phyloP scores from a whole-genome alignment of 495 filamentous ascomycete genomes.

The Penicillium ochrochloron region DNA sequence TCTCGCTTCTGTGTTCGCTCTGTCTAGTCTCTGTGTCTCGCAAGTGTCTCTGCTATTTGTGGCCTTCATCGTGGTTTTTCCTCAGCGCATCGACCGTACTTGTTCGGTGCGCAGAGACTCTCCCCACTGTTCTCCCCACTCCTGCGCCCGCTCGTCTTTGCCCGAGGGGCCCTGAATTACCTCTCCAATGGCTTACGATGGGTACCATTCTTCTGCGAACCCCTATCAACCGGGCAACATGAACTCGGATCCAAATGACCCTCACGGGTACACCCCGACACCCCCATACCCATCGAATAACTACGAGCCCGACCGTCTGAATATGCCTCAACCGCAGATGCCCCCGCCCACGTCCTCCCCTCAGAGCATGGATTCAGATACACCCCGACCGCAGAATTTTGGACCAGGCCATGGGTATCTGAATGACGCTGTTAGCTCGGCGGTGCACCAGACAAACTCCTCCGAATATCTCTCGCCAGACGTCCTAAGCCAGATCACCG shows the following conservation, averaged over 20 bases:
- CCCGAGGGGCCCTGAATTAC: not conserved
- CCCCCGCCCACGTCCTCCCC: constrained; percentile 33
- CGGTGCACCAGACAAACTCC: constrained; percentile 43
- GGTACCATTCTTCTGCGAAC: constrained; percentile 33
- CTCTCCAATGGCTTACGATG: constrained; percentile 49
- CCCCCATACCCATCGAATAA: constrained; percentile 45
- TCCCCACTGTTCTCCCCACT: not conserved
- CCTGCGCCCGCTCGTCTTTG: not conserved
- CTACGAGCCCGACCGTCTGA: constrained; percentile 39
- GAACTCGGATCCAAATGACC: constrained; percentile 25
- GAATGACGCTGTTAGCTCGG: constrained; percentile 56
- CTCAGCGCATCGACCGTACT: constrained; percentile 11
- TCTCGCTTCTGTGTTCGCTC: not conserved
- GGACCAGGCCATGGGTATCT: constrained; percentile 30
- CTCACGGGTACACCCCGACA: constrained; percentile 26
- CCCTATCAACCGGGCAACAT: constrained; percentile 36
- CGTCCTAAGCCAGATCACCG: constrained; percentile 55
- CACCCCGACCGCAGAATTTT: constrained; percentile 16
- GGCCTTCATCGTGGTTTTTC: not conserved
- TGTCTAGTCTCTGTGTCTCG: not conserved
- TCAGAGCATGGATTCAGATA: constrained; percentile 28
- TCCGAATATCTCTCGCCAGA: constrained; percentile 52
- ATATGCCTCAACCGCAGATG: constrained; percentile 48
- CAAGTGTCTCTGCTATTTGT: not conserved
- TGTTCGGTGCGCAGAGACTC: constrained; percentile 11